phyloP scores from a whole-genome alignment of 345 rosid genomes.

The Brassica incana region DNA sequence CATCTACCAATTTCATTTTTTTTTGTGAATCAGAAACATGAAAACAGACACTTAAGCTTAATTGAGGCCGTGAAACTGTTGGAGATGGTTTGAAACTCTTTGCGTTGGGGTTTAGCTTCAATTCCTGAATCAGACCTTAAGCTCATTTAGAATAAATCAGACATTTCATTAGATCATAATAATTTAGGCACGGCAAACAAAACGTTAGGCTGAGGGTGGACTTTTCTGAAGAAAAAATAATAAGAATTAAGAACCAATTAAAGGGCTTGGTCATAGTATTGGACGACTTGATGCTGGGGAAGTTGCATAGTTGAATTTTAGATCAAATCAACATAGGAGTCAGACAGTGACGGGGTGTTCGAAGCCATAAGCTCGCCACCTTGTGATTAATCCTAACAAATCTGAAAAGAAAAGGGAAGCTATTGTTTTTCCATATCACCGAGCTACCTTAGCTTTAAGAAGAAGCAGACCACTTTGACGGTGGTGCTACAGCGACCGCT shows the following conservation, averaged over 20 bases:
- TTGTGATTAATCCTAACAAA: too few relatives aligned
- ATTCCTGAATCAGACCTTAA: slow-evolving; percentile 55
- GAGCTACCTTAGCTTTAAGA: too few relatives aligned
- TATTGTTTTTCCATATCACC: too few relatives aligned
- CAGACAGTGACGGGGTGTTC: not conserved
- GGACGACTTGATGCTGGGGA: slow-evolving; percentile 38
- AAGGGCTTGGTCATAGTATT: too few relatives aligned
- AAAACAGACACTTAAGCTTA: not conserved
- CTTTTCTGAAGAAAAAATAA: slow-evolving; percentile 54
- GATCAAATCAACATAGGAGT: not conserved
- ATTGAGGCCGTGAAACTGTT: slow-evolving; percentile 59
- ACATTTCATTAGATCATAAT: slow-evolving; percentile 26
- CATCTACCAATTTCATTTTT: slow-evolving; percentile 46
- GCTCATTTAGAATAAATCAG: too few relatives aligned
- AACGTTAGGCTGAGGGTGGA: slow-evolving; percentile 85
- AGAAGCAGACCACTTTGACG: too few relatives aligned
- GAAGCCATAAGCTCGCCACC: too few relatives aligned
- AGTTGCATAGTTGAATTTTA: slow-evolving; percentile 42
- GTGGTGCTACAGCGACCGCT: too few relatives aligned
- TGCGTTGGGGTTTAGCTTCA: slow-evolving; percentile 90
- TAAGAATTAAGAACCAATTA: slow-evolving; percentile 47
- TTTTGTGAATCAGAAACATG: not conserved
- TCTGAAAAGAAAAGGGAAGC: too few relatives aligned
- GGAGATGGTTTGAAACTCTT: slow-evolving; percentile 88
- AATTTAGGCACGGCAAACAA: not conserved